Evolutionary conservation across 805 yeast genomes (phyloP).

Genomic region (Wickerhamomyces silvicola): DNA sequence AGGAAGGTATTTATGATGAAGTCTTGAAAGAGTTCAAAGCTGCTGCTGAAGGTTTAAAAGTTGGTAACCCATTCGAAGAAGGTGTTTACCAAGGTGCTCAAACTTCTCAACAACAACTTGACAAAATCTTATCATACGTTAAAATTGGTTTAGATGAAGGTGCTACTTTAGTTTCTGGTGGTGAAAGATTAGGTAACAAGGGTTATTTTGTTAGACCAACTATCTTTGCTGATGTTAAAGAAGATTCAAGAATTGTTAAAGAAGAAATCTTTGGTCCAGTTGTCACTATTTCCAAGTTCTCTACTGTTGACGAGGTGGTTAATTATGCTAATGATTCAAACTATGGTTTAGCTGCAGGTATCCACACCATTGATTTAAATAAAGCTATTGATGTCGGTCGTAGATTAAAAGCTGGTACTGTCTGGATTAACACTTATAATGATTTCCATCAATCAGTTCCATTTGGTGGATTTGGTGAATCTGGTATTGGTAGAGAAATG

Average conservation of each 20-base stretch:
- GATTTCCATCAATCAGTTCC: constrained; percentile 85
- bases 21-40: constrained; percentile 53
- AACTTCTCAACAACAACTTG: constrained; percentile 72
- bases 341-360: constrained; percentile 89
- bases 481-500: constrained; percentile 92
- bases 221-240: constrained; percentile 62
- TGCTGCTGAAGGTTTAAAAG: constrained; percentile 49
- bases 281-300: constrained; percentile 75
- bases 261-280: constrained; percentile 93
- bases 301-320: constrained; percentile 76
- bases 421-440: constrained; percentile 88
- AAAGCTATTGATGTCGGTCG: constrained; percentile 71
- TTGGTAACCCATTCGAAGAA: constrained; percentile 82
- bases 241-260: constrained; percentile 60
- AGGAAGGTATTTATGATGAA: constrained; percentile 77
- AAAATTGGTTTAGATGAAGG: constrained; percentile 78
- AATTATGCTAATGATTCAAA: constrained; percentile 69
- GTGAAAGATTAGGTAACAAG: constrained; percentile 51
- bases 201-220: constrained; percentile 74
- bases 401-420: constrained; percentile 78
- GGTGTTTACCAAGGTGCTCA: constrained; percentile 88
- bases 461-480: constrained; percentile 87
- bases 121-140: constrained; percentile 71
- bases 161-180: constrained; percentile 69
- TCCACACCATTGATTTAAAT: constrained; percentile 71